phyloP scores from a whole-genome alignment of 1,139 yeast genomes.

The Geotrichum carabidarum region DNA sequence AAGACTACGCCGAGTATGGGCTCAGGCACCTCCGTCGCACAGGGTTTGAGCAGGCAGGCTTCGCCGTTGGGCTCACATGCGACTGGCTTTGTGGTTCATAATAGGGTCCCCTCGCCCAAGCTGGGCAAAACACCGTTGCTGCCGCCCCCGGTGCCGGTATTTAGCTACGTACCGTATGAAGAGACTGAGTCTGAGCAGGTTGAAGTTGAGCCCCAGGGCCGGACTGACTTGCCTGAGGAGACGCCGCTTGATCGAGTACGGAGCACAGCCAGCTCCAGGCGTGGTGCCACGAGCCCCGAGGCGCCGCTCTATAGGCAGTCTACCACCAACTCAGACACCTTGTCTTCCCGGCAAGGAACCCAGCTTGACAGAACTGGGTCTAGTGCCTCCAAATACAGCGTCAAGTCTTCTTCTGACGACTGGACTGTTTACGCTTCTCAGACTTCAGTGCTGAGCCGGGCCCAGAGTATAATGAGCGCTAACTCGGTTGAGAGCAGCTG shows the following conservation, averaged over 20 bases:
- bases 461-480: conserved; percentile 4
- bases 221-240: neutral
- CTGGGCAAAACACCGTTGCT: conserved; percentile 15
- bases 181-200: neutral
- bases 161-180: neutral
- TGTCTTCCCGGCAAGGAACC: too few species aligned
- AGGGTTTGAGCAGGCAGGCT: too few species aligned
- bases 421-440: too few species aligned
- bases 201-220: neutral
- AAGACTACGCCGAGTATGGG: too few species aligned
- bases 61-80: too few species aligned
- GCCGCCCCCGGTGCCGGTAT: conserved; percentile 9
- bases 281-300: too few species aligned
- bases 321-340: too few species aligned
- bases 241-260: neutral
- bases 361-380: too few species aligned
- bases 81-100: neutral
- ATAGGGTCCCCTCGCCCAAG: conserved; percentile 8
- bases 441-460: neutral
- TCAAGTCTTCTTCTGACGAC: too few species aligned
- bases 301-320: too few species aligned
- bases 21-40: too few species aligned
- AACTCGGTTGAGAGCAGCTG: neutral
- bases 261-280: neutral
- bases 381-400: too few species aligned